Base-by-base conservation (phyloP, 2,329 filamentous ascomycete genomes). In the Colletotrichum camelliae region DNA sequence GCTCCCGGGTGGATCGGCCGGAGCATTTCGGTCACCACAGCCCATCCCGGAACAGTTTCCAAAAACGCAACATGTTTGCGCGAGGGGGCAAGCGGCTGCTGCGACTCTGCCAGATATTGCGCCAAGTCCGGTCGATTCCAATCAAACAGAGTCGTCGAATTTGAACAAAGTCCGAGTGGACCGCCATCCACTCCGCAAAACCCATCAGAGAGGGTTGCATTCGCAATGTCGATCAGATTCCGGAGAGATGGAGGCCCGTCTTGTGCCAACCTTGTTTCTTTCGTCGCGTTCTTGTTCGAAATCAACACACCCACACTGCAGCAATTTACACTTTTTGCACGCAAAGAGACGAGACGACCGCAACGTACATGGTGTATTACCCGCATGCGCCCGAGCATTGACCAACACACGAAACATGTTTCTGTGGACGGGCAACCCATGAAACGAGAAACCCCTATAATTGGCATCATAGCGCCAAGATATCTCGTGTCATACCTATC, bases 391-490 rank as follows among this genome's bases (percentile, higher is more conserved):
- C 35, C 18, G 67, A 24, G 31, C 72, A 75, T 15, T 37, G 57
- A 67, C 62, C 27, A 37, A 24, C 67, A 70, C 58, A 66, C 65
- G 73, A 75, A 72, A 75, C 73, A 75, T 64, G 73, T 64, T 72
- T 72, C 55, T 43, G 39, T 72, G 55, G 62, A 60, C 27, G 43
- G 57, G 48, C 69, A 57, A 58, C 64, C 64, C 70, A 75, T 73
- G 73, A 68, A 75, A 75, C 73, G 57, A 9, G 21, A 33, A 29
- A 37, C 66, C 67, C 60, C 48, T 52, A 52, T 62, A 29, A 33
- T 33, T 21, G 64, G 33, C 64, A 65, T 68, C 64, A 73, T 65
- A 65, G 58, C 73, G 62, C 69, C 69, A 75, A 67, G 24, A 65
- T n/a, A 18, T 74, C 15, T 33, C 21, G 58, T 58, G 37, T 64